Evolutionary conservation across 2,329 filamentous ascomycete species (phyloP).

Genomic region (Alternaria rosae): DNA sequence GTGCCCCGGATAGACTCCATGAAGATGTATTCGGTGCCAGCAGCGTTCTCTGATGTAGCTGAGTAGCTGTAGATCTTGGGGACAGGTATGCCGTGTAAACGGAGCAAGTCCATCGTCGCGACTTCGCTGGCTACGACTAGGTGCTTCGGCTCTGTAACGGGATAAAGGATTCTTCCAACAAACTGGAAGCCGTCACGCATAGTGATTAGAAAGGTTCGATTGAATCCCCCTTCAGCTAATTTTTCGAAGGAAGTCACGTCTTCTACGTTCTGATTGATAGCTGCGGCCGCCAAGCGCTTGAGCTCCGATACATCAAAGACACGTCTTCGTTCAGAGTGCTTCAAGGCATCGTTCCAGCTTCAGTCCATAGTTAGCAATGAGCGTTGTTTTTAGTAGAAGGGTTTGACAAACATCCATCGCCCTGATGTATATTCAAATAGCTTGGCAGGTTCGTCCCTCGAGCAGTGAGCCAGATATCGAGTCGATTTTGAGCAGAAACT

Average conservation of each 20-base stretch:
- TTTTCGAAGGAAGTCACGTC: slow-evolving; percentile 19
- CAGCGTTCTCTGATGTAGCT: slow-evolving; percentile 44
- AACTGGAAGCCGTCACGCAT: slow-evolving; percentile 37
- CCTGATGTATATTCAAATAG: slow-evolving; percentile 1
- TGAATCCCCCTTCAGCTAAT: slow-evolving; percentile 36
- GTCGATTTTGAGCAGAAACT: background rate
- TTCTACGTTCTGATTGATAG: background rate
- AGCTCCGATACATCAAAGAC: background rate
- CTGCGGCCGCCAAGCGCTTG: background rate
- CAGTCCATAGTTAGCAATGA: background rate
- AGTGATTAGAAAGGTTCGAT: slow-evolving; percentile 32
- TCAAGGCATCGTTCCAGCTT: background rate
- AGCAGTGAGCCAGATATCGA: background rate
- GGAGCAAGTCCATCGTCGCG: slow-evolving; percentile 48
- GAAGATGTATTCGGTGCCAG: slow-evolving; percentile 51
- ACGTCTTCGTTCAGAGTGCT: background rate
- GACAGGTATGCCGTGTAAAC: slow-evolving; percentile 44
- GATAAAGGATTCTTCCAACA: slow-evolving; percentile 37
- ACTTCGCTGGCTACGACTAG: slow-evolving; percentile 49
- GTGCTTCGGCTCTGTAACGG: slow-evolving; percentile 28
- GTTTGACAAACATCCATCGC: background rate
- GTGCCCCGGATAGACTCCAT: slow-evolving; percentile 48
- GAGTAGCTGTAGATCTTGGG: slow-evolving; percentile 49
- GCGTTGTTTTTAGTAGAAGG: background rate
- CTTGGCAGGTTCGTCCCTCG: background rate